A percentile compares a stretch with the other conserved stretches of the same genome.
Evolutionary conservation across 2,329 filamentous ascomycete genomes (phyloP).

Genomic region (Arthrobotrys sphaeroides): DNA sequence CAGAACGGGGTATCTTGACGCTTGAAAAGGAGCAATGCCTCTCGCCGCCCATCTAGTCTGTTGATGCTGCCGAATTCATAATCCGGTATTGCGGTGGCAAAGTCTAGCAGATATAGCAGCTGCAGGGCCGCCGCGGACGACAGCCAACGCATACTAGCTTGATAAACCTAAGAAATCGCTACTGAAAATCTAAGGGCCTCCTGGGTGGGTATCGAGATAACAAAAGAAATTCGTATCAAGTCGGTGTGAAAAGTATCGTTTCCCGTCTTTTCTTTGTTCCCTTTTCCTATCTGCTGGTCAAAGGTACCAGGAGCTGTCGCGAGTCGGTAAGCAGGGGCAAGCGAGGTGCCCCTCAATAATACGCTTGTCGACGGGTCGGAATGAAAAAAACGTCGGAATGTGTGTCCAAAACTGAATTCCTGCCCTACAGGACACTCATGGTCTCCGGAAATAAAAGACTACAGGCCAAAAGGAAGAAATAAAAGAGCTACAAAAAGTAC

Average conservation of each 20-base stretch:
- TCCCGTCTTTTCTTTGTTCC: not conserved
- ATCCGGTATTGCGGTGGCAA: slow-evolving; percentile 37
- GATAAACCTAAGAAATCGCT: not conserved
- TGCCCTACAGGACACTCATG: slow-evolving; percentile 18
- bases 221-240: slow-evolving; percentile 53
- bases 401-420: slow-evolving; percentile 7
- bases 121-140: slow-evolving; percentile 37
- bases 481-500: not conserved
- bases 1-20: slow-evolving; percentile 26
- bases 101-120: slow-evolving; percentile 46
- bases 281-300: not conserved
- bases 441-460: slow-evolving; percentile 31
- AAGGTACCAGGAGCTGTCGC: slow-evolving; percentile 30
- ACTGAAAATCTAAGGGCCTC: not conserved
- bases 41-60: slow-evolving; percentile 23
- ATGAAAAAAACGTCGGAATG: slow-evolving; percentile 21
- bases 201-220: slow-evolving; percentile 11
- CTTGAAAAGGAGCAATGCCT: slow-evolving; percentile 48
- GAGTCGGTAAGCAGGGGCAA: slow-evolving; percentile 53
- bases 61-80: slow-evolving; percentile 13
- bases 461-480: slow-evolving; percentile 40
- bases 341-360: slow-evolving; percentile 46
- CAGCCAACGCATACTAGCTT: slow-evolving; percentile 40
- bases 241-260: not conserved
- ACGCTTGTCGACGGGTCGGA: not conserved